Evolutionary conservation across 768 basidiomycete genomes (phyloP).

Genomic region (Cyclocybe cylindracea): DNA sequence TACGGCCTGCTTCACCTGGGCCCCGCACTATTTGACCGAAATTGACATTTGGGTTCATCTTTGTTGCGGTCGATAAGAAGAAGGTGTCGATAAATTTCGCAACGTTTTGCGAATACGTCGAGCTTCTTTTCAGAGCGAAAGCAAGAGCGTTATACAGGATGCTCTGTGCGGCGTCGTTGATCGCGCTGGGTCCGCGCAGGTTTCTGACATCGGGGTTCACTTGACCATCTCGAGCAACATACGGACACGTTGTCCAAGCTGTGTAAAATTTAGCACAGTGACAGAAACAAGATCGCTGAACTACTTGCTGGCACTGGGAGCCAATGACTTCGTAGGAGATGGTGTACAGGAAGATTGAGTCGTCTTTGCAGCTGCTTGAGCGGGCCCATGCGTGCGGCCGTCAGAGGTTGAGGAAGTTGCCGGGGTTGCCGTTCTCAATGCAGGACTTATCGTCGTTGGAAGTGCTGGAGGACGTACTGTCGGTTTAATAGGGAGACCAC

Average conservation of each 20-base stretch:
- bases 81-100: slow-evolving; percentile 42
- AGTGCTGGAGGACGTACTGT: not conserved
- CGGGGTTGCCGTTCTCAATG: not conserved
- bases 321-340: slow-evolving; percentile 45
- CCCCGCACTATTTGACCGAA: slow-evolving; percentile 58
- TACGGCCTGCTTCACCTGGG: slow-evolving; percentile 39
- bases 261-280: not conserved
- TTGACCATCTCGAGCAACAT: slow-evolving; percentile 50
- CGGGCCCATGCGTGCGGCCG: slow-evolving; percentile 22
- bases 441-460: slow-evolving; percentile 9
- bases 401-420: slow-evolving; percentile 1
- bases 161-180: slow-evolving; percentile 42
- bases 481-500: too few relatives aligned
- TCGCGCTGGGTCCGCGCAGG: slow-evolving; percentile 41
- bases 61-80: slow-evolving; percentile 44
- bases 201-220: slow-evolving; percentile 56
- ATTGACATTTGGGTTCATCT: slow-evolving; percentile 56
- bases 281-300: not conserved
- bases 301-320: slow-evolving; percentile 53
- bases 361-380: slow-evolving; percentile 32
- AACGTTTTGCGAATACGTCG: slow-evolving; percentile 35
- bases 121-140: slow-evolving; percentile 33
- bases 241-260: slow-evolving; percentile 45
- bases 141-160: slow-evolving; percentile 47
- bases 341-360: slow-evolving; percentile 42